Conservation (phyloP, 805 yeast species). For the Barnettozyma botsteinii region DNA sequence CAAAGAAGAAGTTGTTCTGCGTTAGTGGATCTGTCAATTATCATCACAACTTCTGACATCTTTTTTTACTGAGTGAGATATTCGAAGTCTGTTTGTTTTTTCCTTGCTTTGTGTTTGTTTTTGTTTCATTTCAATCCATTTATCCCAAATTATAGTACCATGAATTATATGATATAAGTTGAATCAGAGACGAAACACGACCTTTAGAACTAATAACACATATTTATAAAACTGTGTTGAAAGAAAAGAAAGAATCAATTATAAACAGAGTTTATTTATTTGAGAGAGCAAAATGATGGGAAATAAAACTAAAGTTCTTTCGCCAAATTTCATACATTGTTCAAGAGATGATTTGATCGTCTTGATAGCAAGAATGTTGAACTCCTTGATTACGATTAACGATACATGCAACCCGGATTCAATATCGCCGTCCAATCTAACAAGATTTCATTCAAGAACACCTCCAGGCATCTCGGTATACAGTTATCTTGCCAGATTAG, state of each 20-base stretch:
- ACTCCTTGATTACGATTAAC: conserved; percentile 67
- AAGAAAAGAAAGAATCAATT: background rate
- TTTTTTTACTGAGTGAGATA: no score
- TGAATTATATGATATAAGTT: conserved; percentile 6
- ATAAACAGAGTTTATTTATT: background rate
- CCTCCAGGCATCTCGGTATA: conserved; percentile 84
- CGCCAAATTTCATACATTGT: conserved; percentile 52
- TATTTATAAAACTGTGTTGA: background rate
- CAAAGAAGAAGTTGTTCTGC: no score
- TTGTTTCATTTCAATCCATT: no score
- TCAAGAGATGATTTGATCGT: conserved; percentile 63
- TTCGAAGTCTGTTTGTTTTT: no score
- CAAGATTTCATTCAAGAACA: conserved; percentile 89
- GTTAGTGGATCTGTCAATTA: no score
- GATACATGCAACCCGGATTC: conserved; percentile 41
- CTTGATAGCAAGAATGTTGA: conserved; percentile 74
- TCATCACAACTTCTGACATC: no score
- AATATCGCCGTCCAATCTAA: conserved; percentile 41
- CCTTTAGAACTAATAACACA: no score
- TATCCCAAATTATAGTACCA: background rate
- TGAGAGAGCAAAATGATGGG: no score
- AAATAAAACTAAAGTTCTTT: conserved; percentile 16
- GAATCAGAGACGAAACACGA: no score
- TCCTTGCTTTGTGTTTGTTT: no score
- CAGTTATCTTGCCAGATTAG: conserved; percentile 68